Conservation (phyloP, 2,329 filamentous ascomycete genomes). For the Byssothecium circinans region DNA sequence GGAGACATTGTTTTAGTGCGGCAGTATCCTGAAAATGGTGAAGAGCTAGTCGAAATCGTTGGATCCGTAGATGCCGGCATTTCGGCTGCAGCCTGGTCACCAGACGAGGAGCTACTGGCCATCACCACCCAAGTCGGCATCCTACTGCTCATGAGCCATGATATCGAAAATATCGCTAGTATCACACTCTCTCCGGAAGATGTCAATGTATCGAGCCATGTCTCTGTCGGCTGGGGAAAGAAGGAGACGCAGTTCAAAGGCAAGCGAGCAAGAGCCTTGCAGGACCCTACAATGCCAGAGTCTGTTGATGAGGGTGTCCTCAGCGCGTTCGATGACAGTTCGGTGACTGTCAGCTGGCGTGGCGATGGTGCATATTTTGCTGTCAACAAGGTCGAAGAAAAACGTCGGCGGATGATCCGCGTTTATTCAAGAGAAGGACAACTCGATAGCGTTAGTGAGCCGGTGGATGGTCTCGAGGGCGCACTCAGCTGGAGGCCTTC, state of each 20-base stretch:
- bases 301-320: conserved; percentile 81
- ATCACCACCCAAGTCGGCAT: conserved; percentile 79
- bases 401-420: conserved; percentile 74
- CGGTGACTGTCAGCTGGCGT: conserved; percentile 81
- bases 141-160: conserved; percentile 87
- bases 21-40: conserved; percentile 66
- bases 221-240: conserved; percentile 97
- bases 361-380: conserved; percentile 92
- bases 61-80: conserved; percentile 94
- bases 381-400: conserved; percentile 74
- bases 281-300: conserved; percentile 93
- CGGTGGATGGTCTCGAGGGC: conserved; percentile 86
- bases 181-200: conserved; percentile 73
- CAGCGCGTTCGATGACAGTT: conserved; percentile 72
- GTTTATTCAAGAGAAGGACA: conserved; percentile 89
- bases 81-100: conserved; percentile 86
- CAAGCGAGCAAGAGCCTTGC: conserved; percentile 79
- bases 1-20: conserved; percentile 88
- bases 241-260: conserved; percentile 98
- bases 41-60: conserved; percentile 89
- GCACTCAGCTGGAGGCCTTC: conserved; percentile 87
- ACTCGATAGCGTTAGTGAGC: conserved; percentile 91
- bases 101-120: conserved; percentile 87
- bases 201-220: conserved; percentile 85
- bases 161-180: conserved; percentile 82